phyloP scores from a whole-genome alignment of 345 rosid species.

The Lenwebbia sp. region DNA sequence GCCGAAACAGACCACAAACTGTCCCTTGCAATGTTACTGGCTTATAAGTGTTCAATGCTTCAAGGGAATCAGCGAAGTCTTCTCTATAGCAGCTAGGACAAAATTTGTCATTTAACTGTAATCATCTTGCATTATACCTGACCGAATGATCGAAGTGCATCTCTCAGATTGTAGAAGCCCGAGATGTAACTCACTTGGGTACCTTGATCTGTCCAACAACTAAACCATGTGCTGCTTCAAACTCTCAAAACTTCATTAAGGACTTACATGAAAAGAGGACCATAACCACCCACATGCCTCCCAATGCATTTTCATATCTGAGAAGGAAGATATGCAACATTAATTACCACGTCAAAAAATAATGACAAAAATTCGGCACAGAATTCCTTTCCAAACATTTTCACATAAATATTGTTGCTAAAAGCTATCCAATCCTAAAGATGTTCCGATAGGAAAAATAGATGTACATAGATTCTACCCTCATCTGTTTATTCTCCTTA shows the following conservation, averaged over 20 bases:
- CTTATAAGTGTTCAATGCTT: neutral
- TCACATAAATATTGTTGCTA: no score
- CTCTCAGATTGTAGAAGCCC: conserved; percentile 62
- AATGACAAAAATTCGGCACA: neutral
- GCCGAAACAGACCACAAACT: neutral
- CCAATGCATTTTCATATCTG: conserved; percentile 96
- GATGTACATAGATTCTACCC: no score
- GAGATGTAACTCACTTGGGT: conserved; percentile 38
- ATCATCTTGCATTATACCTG: conserved; percentile 42
- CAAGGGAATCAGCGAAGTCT: neutral
- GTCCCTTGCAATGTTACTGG: neutral
- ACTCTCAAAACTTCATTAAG: conserved; percentile 73
- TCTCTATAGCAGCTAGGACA: neutral
- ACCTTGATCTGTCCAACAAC: conserved; percentile 86
- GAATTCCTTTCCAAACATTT: no score
- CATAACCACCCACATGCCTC: conserved; percentile 90
- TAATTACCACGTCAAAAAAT: neutral
- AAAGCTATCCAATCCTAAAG: no score
- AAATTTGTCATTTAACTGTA: neutral
- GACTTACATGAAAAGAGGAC: conserved; percentile 63
- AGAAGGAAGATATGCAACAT: neutral
- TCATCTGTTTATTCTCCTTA: no score
- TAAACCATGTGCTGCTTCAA: conserved; percentile 94
- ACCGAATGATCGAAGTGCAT: conserved; percentile 60
- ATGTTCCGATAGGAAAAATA: no score